Evolutionary conservation across 2,329 filamentous ascomycete species (phyloP).

Genomic region (Xenosphaeropsis pyriputrescens): DNA sequence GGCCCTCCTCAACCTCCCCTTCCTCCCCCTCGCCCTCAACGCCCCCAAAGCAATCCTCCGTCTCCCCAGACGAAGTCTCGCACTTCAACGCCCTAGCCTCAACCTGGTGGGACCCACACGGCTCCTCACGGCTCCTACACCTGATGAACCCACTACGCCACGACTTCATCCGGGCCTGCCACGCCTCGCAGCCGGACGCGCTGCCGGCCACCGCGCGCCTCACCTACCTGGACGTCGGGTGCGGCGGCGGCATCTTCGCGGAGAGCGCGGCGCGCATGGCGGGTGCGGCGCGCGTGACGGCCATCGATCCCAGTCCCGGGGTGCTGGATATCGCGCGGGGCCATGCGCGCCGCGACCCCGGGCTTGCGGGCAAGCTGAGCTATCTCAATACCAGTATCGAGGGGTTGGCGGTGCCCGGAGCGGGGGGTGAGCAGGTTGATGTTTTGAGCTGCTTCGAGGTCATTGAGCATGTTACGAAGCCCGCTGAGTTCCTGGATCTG

Average conservation of each 20-base stretch:
- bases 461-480: conserved; percentile 76
- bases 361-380: conserved; percentile 43
- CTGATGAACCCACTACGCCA: conserved; percentile 97
- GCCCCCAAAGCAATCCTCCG: conserved; percentile 37
- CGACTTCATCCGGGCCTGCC: conserved; percentile 71
- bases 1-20: not conserved
- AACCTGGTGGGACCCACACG: conserved; percentile 94
- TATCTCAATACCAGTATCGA: conserved; percentile 74
- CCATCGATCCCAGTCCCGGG: conserved; percentile 62
- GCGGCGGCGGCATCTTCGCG: conserved; percentile 92
- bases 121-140: conserved; percentile 81
- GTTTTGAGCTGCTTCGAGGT: conserved; percentile 87
- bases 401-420: conserved; percentile 32
- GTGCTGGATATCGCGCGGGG: conserved; percentile 62
- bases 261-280: conserved; percentile 65
- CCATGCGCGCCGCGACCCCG: conserved; percentile 64
- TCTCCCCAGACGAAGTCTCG: conserved; percentile 78
- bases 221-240: conserved; percentile 80
- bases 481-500: conserved; percentile 56
- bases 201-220: conserved; percentile 27
- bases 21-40: not conserved
- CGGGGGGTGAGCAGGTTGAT: conserved; percentile 43
- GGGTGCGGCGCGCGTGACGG: conserved; percentile 49
- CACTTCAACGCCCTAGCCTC: conserved; percentile 92
- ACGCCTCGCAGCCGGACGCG: conserved; percentile 34